phyloP scores from a whole-genome alignment of 2,329 filamentous ascomycete genomes.

The Alternaria sp. region DNA sequence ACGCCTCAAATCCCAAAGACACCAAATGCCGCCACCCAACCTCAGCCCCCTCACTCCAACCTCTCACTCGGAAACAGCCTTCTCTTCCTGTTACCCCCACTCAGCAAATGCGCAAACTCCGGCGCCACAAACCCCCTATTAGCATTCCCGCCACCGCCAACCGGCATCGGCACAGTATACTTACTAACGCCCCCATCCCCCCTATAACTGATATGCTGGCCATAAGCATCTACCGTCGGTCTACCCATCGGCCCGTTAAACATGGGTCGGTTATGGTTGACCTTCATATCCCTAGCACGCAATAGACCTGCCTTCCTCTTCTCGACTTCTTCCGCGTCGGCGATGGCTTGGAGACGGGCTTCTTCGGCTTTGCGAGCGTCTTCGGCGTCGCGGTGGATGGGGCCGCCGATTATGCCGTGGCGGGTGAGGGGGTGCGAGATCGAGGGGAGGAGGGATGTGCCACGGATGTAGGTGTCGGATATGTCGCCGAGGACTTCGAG shows the following conservation, averaged over 20 bases:
- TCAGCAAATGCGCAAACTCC: slow-evolving; percentile 6
- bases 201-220: not conserved
- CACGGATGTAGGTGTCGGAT: not conserved
- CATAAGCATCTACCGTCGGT: not conserved
- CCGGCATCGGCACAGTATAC: not conserved
- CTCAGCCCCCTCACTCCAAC: no score
- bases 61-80: not conserved
- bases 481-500: slow-evolving; percentile 9
- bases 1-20: no score
- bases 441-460: not conserved
- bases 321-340: not conserved
- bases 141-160: not conserved
- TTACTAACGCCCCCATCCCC: not conserved
- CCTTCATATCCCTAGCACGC: not conserved
- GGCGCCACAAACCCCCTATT: slow-evolving; percentile 1
- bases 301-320: not conserved
- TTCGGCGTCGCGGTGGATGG: not conserved
- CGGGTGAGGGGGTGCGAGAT: not conserved
- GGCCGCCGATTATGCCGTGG: not conserved
- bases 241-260: slow-evolving; percentile 21
- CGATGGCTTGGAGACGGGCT: not conserved
- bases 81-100: slow-evolving; percentile 11
- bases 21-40: no score
- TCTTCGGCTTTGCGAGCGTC: slow-evolving; percentile 3
- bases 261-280: slow-evolving; percentile 19